Evolutionary conservation across 2,329 filamentous ascomycete genomes (phyloP), one percentile per base, ranked within the genome.

Genomic region (Xylaria multiplex): DNA sequence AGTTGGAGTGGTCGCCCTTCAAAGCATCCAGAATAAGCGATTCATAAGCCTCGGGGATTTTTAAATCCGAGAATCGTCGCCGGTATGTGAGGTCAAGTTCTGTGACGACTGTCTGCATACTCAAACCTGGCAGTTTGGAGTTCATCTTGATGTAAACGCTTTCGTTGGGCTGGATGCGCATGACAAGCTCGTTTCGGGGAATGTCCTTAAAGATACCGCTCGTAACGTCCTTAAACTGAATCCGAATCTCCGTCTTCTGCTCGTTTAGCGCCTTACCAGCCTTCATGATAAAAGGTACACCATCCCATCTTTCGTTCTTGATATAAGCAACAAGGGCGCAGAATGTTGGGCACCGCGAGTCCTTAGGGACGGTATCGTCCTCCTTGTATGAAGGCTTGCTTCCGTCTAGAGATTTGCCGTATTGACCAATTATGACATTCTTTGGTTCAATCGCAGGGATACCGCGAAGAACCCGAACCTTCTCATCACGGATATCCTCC

Each of bases 121-220:
- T 98, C 76, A 99, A 86, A 75, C 96, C 96, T 22, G 96, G 96
- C 66, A 99, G 86, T 87, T 99, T 99, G 35, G 95, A 98, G 90
- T 99, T 99, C 96, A 99, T 99, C 90, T 99, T 99, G 82, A 98
- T 97, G 84, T 99, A 99, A 73, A 99, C 94, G 79, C 93, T 97
- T 87, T 99, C 96, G 84, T 99, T 99, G 75, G 96, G 96, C 85
- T 99, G 96, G 71, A 99, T 97, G 73, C 96, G 94, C 85, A 99
- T 97, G 76, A 99, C 96, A 72, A 99, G 91, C 84, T 99, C 96
- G 85, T 99, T 99, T 73, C 96, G 91, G 66, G 96, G 96, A 77
- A 99, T 99, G 79, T 99, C 95, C 88, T 98, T 98, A 86, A 99
- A 99, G 81, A 99, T 99, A 73, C 96, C 96, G 55, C 94, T 97